These are phyloP conservation scores for Umbelopsis sp. DNA, from an alignment of 192 early-diverging fungal species.

Conservation along the genomic window DNA sequence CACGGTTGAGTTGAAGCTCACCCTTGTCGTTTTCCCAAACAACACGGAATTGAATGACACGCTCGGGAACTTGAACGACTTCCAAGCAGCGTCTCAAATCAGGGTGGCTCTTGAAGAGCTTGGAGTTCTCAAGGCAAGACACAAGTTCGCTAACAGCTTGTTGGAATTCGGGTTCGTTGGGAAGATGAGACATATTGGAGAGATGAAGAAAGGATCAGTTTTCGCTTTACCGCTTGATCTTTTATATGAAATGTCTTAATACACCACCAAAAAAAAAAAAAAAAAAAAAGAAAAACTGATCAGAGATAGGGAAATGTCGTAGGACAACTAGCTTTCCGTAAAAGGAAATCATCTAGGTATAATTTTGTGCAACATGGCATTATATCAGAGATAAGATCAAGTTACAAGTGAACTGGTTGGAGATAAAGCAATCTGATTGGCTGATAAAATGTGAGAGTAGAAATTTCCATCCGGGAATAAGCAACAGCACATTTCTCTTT, in stretches of 20 bases:
- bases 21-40: constrained; percentile 55
- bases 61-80: constrained; percentile 52
- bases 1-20: constrained; percentile 51
- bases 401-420: not conserved
- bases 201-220: not conserved
- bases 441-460: constrained; percentile 11
- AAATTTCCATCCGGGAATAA: constrained; percentile 1
- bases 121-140: constrained; percentile 44
- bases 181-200: constrained; percentile 7
- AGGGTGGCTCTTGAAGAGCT: constrained; percentile 47
- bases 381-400: constrained; percentile 12
- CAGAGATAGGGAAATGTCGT: constrained; percentile 20
- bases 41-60: constrained; percentile 53
- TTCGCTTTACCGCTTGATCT: no score
- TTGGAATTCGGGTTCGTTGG: constrained; percentile 40
- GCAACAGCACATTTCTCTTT: not conserved
- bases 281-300: not conserved
- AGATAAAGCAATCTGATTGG: not conserved
- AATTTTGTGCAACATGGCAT: not conserved
- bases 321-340: not conserved
- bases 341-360: constrained; percentile 17
- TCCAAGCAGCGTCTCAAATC: constrained; percentile 50
- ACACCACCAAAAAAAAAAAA: no score
- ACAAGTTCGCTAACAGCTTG: constrained; percentile 54
- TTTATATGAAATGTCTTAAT: not conserved